A percentile compares a stretch with the other conserved stretches of the same genome.
Evolutionary conservation across 2,329 filamentous ascomycete species (phyloP).

Genomic region (Huntiella abstrusa): DNA sequence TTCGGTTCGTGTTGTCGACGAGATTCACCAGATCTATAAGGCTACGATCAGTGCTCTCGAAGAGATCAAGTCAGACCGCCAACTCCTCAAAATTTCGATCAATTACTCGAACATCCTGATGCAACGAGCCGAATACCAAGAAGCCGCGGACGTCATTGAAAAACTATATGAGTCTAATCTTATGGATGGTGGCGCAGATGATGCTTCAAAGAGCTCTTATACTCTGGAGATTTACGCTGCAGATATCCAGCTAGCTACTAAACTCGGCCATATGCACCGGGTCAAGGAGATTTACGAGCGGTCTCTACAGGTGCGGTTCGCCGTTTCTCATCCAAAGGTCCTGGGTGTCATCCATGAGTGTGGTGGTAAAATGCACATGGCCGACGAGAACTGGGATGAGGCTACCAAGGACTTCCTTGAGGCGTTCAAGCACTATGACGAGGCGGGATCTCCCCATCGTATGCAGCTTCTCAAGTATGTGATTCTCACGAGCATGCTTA

Average conservation of each 20-base stretch:
- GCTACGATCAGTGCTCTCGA: conserved; percentile 88
- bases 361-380: conserved; percentile 99
- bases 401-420: conserved; percentile 97
- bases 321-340: conserved; percentile 93
- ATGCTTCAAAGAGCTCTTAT: conserved; percentile 91
- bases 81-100: conserved; percentile 97
- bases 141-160: conserved; percentile 63
- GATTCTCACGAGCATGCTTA: conserved; percentile 90
- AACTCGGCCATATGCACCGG: conserved; percentile 93
- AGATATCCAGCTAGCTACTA: conserved; percentile 97
- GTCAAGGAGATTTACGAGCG: conserved; percentile 83
- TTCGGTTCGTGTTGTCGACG: conserved; percentile 45
- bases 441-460: conserved; percentile 74
- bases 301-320: conserved; percentile 82
- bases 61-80: conserved; percentile 86
- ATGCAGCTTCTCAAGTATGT: conserved; percentile 97
- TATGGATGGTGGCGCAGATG: conserved; percentile 67
- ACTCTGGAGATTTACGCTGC: conserved; percentile 88
- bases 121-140: conserved; percentile 71
- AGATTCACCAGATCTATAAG: conserved; percentile 91
- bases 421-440: conserved; percentile 96
- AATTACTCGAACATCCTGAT: conserved; percentile 85
- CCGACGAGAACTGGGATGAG: conserved; percentile 96
- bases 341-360: conserved; percentile 99
- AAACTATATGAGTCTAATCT: conserved; percentile 85